phyloP scores from a whole-genome alignment of 768 basidiomycete genomes.

The Hypholoma sublateritium region DNA sequence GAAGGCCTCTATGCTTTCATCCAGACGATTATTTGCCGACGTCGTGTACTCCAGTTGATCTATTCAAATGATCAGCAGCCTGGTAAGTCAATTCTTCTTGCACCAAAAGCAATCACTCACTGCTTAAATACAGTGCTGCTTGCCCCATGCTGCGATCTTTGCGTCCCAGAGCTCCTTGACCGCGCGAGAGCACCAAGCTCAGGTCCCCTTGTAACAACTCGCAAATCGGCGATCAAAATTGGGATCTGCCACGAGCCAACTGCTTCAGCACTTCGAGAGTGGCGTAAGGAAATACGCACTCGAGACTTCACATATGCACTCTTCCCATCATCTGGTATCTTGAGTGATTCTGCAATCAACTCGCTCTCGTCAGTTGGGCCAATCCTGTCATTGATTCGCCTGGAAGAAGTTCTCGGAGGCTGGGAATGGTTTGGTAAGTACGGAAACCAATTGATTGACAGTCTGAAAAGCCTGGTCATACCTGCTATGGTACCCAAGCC shows the following conservation, averaged over 20 bases:
- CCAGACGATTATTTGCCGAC: neutral
- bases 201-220: neutral
- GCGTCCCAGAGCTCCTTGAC: neutral
- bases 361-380: slow-evolving; percentile 19
- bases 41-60: neutral
- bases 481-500: neutral
- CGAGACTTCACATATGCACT: slow-evolving; percentile 13
- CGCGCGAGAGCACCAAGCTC: neutral
- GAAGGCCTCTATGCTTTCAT: neutral
- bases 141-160: neutral
- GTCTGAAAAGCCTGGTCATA: neutral
- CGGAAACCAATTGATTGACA: neutral
- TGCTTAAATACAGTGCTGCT: neutral
- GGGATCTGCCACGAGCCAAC: slow-evolving; percentile 9
- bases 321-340: slow-evolving; percentile 10
- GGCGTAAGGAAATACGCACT: slow-evolving; percentile 9
- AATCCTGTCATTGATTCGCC: neutral
- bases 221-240: slow-evolving; percentile 8
- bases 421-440: slow-evolving; percentile 1
- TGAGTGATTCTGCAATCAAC: slow-evolving; percentile 12
- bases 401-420: neutral
- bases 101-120: neutral
- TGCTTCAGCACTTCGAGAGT: slow-evolving; percentile 3
- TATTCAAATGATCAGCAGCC: neutral
- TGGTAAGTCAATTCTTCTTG: neutral